These are phyloP conservation scores for Suillus weaverae DNA, from an alignment of 768 basidiomycete species.

Conservation along the genomic window DNA sequence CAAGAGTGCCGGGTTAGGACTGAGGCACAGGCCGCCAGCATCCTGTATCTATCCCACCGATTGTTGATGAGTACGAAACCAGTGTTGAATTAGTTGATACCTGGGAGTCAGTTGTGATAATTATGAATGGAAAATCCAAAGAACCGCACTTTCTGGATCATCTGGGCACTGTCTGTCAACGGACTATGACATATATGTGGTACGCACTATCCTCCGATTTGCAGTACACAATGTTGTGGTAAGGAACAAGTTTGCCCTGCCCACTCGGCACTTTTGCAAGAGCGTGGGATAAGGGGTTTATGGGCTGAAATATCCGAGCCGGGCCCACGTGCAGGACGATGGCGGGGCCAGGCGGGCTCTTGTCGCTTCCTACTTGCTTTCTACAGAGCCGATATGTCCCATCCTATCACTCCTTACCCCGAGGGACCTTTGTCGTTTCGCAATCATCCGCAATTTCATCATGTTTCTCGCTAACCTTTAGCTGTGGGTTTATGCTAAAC, in stretches of 20 bases:
- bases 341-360: too few species aligned
- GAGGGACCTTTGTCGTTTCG: too few species aligned
- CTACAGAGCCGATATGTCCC: too few species aligned
- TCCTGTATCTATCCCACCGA: background rate
- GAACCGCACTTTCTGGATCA: background rate
- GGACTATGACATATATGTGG: background rate
- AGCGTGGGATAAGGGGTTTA: too few species aligned
- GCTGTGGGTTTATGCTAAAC: too few species aligned
- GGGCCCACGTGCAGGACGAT: too few species aligned
- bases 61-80: background rate
- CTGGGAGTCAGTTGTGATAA: background rate
- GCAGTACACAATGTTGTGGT: background rate
- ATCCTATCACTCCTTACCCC: too few species aligned
- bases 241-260: background rate
- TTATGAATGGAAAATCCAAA: background rate
- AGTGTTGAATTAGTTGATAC: background rate
- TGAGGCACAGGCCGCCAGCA: background rate
- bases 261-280: too few species aligned
- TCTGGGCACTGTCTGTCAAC: constrained; percentile 1
- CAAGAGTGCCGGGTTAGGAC: background rate
- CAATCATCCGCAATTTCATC: too few species aligned
- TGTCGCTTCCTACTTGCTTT: too few species aligned
- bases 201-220: background rate
- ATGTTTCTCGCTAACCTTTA: too few species aligned
- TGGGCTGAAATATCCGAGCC: background rate